phyloP scores from a whole-genome alignment of 2,329 filamentous ascomycete species.

The Colletotrichum chrysophilum region DNA sequence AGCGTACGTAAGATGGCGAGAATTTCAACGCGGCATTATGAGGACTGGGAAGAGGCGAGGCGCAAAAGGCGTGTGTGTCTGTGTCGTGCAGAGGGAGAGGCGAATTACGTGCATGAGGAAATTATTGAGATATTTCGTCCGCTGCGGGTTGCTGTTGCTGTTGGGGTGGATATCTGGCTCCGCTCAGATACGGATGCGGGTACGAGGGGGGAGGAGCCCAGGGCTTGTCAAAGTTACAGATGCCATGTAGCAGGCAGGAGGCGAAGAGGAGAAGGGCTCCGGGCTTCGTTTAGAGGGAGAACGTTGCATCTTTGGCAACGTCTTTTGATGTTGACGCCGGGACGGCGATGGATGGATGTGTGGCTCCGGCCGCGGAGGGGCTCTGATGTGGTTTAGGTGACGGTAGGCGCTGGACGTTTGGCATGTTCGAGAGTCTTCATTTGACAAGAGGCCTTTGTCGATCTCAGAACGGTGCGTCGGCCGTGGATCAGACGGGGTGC shows the following conservation, averaged over 20 bases:
- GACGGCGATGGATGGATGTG: background rate
- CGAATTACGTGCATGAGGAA: background rate
- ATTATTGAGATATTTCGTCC: background rate
- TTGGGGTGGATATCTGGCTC: background rate
- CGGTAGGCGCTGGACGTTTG: background rate
- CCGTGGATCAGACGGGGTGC: constrained; percentile 3
- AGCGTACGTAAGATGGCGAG: background rate
- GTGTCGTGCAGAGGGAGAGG: background rate
- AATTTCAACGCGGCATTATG: background rate
- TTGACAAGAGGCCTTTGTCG: background rate
- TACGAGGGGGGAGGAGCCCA: background rate
- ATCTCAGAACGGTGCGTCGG: background rate
- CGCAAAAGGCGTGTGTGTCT: background rate
- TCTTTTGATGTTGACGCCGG: background rate
- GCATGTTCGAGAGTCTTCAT: background rate
- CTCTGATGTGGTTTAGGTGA: background rate
- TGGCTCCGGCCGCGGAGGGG: background rate
- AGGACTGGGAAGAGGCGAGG: background rate
- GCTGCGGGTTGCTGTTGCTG: background rate
- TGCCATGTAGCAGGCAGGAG: background rate
- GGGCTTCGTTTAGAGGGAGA: background rate
- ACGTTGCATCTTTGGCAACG: background rate
- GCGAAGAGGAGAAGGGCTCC: background rate
- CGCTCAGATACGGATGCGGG: background rate
- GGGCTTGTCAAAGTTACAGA: background rate